These are phyloP conservation scores for Hypoxylon sp. DNA, from an alignment of 2,329 filamentous ascomycete species.

Conservation along the genomic window DNA sequence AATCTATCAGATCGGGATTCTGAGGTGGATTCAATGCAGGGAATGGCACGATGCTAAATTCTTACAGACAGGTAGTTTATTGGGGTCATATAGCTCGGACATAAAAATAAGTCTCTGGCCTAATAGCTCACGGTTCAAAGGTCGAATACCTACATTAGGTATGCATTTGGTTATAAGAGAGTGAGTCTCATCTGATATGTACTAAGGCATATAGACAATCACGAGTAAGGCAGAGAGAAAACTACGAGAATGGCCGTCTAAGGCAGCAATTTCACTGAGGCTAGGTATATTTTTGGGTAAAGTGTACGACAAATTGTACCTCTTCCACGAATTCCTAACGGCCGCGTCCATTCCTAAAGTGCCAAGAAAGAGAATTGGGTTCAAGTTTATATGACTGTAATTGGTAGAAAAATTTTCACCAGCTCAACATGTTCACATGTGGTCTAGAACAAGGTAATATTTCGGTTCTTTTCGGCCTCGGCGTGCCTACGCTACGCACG, in stretches of 20 bases:
- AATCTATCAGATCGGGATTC: slow-evolving; percentile 27
- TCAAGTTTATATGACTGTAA: not conserved
- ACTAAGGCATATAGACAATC: not conserved
- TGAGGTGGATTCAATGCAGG: slow-evolving; percentile 8
- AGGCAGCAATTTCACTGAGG: not conserved
- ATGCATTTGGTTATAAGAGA: not conserved
- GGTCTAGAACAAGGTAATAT: slow-evolving; percentile 24
- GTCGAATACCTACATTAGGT: not conserved
- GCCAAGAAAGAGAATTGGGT: not conserved
- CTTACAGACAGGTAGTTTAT: not conserved
- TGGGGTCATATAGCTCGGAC: not conserved
- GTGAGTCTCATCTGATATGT: not conserved
- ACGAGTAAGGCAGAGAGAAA: not conserved
- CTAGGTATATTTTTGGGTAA: no score
- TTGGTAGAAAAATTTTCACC: slow-evolving; percentile 8
- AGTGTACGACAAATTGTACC: not conserved
- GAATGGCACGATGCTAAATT: slow-evolving; percentile 5
- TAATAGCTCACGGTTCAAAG: not conserved
- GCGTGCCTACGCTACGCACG: not conserved
- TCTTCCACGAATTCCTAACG: not conserved
- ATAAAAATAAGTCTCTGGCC: not conserved
- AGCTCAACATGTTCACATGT: not conserved
- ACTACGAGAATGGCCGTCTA: not conserved
- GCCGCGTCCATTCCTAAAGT: not conserved
- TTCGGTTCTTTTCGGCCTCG: slow-evolving; percentile 14